These are phyloP conservation scores for Penicillium riverlandense DNA, from an alignment of 495 filamentous ascomycete species.

Conservation along the genomic window DNA sequence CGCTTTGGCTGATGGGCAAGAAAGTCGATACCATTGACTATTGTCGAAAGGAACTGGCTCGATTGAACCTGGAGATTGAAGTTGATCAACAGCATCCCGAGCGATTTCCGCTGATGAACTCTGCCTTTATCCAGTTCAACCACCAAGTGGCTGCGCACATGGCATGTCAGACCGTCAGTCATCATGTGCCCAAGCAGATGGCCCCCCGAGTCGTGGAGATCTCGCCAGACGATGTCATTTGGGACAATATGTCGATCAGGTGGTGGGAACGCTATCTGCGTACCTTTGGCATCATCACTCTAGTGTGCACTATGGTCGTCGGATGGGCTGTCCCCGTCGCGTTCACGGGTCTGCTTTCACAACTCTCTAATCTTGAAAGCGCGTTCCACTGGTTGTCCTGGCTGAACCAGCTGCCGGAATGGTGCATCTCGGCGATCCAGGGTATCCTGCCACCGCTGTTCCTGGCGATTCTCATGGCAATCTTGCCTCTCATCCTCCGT, in stretches of 20 bases:
- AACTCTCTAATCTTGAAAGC: constrained; percentile 60
- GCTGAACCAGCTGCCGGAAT: constrained; percentile 54
- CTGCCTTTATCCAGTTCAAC: constrained; percentile 98
- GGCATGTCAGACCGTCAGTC: constrained; percentile 88
- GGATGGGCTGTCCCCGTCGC: constrained; percentile 90
- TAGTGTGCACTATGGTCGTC: constrained; percentile 72
- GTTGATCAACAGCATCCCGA: constrained; percentile 81
- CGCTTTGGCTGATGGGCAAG: constrained; percentile 70
- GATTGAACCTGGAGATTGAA: constrained; percentile 89
- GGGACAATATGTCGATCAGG: constrained; percentile 95
- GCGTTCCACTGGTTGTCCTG: constrained; percentile 63
- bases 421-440: constrained; percentile 65
- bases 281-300: constrained; percentile 53
- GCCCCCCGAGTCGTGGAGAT: constrained; percentile 88
- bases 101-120: constrained; percentile 90
- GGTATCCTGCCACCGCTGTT: constrained; percentile 80
- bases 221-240: constrained; percentile 86
- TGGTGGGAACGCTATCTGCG: constrained; percentile 92
- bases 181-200: constrained; percentile 93
- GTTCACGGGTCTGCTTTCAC: constrained; percentile 74
- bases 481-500: constrained; percentile 75
- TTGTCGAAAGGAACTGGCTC: constrained; percentile 80
- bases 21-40: constrained; percentile 95
- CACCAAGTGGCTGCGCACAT: constrained; percentile 96
- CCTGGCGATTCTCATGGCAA: constrained; percentile 68